Evolutionary conservation across 805 yeast species (phyloP), one percentile per base, ranked within the genome.

Genomic region (Wickerhamiella spandovensis): DNA sequence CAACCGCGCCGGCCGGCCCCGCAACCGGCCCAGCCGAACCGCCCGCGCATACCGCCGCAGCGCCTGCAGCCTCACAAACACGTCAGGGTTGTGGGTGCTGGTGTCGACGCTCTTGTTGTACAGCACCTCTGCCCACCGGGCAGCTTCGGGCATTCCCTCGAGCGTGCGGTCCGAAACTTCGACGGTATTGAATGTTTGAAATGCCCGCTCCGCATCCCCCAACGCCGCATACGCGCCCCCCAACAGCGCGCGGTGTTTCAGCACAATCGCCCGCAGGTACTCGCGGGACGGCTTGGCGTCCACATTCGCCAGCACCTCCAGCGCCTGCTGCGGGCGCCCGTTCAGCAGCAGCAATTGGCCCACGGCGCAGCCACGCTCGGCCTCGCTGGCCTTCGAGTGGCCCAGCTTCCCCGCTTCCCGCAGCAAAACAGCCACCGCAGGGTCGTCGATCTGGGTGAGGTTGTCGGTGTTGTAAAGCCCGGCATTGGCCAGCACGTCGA

Each of bases 71-170:
- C 39, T 18, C 20, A 35, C 39, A 35, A 35, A 35, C 7, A 35
- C 39, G n/a, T 35, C 39, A 35, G 32, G 45, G 20, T 23, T 24
- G 9, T 23, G 45, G 15, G 5, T 22, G 20, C 28, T 5, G 30
- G 30, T 35, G 20, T 43, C 32, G 30, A 43, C 24, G 28, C 28
- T 23, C 18, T 43, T 22, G 24, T 43, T 43, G 45, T 43, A 43
- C 17, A 43, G 20, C 6, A 43, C 24, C 24, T 48, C 28, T 6
- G 54, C 54, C 54, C 54, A 51, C 7, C 48, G 21, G 2, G 51
- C 51, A 7, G 51, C 54, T 20, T 51, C 54, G 24, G 43, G 49
- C 39, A 48, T 42, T n/a, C 42, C 24, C 46, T 28, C 28, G 8
- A 51, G 45, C 5, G 54, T 51, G 6, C 38, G 42, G 20, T 46